phyloP scores from a whole-genome alignment of 2,329 filamentous ascomycete genomes.

The Colletotrichum incanum region DNA sequence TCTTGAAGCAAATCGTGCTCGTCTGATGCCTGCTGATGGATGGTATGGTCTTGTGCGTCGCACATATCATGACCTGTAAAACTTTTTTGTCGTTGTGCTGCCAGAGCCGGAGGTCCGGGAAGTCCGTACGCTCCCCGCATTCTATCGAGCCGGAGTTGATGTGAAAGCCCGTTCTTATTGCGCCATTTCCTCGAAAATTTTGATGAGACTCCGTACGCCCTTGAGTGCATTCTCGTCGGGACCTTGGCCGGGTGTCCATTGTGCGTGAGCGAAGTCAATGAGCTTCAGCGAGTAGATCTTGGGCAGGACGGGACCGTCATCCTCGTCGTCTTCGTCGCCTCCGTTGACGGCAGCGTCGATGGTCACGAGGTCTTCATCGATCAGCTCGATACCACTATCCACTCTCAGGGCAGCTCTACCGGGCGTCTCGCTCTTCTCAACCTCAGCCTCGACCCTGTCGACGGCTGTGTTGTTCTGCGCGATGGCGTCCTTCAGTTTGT shows the following conservation, averaged over 20 bases:
- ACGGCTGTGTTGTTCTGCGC: constrained; percentile 68
- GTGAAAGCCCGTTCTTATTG: constrained; percentile 40
- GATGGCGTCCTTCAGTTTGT: constrained; percentile 66
- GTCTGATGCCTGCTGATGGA: constrained; percentile 30
- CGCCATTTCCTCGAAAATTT: constrained; percentile 79
- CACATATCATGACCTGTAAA: constrained; percentile 31
- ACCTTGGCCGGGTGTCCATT: constrained; percentile 85
- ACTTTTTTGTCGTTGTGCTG: constrained; percentile 13
- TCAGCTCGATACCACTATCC: constrained; percentile 68
- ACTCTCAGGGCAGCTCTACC: constrained; percentile 60
- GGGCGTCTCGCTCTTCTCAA: constrained; percentile 39
- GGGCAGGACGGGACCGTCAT: constrained; percentile 65
- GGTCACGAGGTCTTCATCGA: constrained; percentile 48
- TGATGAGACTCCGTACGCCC: constrained; percentile 80
- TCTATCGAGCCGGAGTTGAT: constrained; percentile 14
- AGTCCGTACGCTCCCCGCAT: constrained; percentile 14
- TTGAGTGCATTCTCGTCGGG: constrained; percentile 87
- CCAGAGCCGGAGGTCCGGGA: constrained; percentile 11
- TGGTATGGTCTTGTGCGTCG: constrained; percentile 12
- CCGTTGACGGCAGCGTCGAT: constrained; percentile 42
- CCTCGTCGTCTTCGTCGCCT: constrained; percentile 53
- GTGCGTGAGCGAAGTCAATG: constrained; percentile 97
- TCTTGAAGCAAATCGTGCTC: constrained; percentile 29
- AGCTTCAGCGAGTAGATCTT: constrained; percentile 86
- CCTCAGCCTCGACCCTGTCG: constrained; percentile 61